phyloP scores from a whole-genome alignment of 345 rosid genomes.

The Anacardium occidentale region DNA sequence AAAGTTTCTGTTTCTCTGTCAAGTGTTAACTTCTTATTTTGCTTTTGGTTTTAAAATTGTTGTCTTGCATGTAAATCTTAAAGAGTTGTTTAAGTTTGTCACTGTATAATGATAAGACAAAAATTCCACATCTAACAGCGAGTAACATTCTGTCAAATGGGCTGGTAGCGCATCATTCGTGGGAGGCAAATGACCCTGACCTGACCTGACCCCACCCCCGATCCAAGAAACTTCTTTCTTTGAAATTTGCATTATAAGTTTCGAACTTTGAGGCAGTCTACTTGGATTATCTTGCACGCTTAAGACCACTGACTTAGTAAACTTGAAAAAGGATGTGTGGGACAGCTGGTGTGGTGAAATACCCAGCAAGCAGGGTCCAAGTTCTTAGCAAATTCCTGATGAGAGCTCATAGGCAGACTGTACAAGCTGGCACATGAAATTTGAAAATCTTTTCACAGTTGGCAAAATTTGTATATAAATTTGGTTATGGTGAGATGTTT shows the following conservation, averaged over 20 bases:
- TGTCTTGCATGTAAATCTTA: too few relatives aligned
- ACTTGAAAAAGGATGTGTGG: background rate
- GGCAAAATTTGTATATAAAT: constrained; percentile 10
- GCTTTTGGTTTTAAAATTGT: too few relatives aligned
- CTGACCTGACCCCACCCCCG: background rate
- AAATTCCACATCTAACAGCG: constrained; percentile 18
- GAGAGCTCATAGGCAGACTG: background rate
- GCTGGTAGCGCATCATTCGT: too few relatives aligned
- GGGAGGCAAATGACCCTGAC: background rate
- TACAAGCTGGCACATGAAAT: background rate
- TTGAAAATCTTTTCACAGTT: background rate
- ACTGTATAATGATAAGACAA: constrained; percentile 1
- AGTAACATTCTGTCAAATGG: too few relatives aligned
- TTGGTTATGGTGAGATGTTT: too few relatives aligned
- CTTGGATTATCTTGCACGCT: constrained; percentile 5
- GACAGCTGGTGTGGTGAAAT: background rate
- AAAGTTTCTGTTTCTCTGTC: too few relatives aligned
- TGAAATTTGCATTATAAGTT: too few relatives aligned
- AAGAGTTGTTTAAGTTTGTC: background rate
- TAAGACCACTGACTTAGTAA: background rate
- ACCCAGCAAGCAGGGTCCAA: background rate
- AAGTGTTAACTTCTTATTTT: too few relatives aligned
- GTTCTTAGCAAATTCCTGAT: constrained; percentile 14
- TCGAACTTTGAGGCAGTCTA: background rate
- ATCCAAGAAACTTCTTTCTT: constrained; percentile 12